Percentiles rank a stretch among this genome's conserved stretches.
These are phyloP conservation scores for Rosa lucieae DNA, from an alignment of 306 rosid species.

Conservation along the genomic window DNA sequence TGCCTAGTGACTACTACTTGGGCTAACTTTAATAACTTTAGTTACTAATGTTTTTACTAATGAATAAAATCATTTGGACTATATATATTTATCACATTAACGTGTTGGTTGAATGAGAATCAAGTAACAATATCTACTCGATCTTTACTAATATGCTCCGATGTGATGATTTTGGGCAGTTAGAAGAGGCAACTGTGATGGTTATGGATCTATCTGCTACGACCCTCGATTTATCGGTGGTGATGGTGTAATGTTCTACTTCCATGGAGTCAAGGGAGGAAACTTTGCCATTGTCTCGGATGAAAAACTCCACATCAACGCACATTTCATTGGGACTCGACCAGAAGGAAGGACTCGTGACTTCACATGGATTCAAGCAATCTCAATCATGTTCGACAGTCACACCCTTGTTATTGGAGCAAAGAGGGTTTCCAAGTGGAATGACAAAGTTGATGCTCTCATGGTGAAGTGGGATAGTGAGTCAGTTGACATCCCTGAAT, in stretches of 20 bases:
- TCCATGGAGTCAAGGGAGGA: constrained; percentile 70
- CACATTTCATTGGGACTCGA: constrained; percentile 64
- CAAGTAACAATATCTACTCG: no score
- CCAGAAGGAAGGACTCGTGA: constrained; percentile 78
- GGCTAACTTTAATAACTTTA: no score
- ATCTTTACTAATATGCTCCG: not conserved
- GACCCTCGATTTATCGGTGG: constrained; percentile 80
- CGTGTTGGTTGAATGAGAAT: no score
- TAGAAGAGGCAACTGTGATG: constrained; percentile 62
- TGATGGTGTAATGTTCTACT: constrained; percentile 84
- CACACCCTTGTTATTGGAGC: constrained; percentile 66
- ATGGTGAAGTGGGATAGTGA: constrained; percentile 54
- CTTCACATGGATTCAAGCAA: constrained; percentile 78
- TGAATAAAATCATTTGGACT: no score
- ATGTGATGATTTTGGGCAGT: constrained; percentile 28
- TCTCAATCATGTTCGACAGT: constrained; percentile 56
- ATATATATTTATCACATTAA: no score
- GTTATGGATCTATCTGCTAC: constrained; percentile 67
- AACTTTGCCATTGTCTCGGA: constrained; percentile 64
- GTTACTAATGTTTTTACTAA: not conserved
- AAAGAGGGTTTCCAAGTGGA: constrained; percentile 57
- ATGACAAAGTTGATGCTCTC: constrained; percentile 50
- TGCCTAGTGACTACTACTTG: not conserved
- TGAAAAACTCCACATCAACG: constrained; percentile 60
- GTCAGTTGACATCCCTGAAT: constrained; percentile 32